Conservation (phyloP, 2,329 filamentous ascomycete genomes). For the Alternaria hordeiaustralica region DNA sequence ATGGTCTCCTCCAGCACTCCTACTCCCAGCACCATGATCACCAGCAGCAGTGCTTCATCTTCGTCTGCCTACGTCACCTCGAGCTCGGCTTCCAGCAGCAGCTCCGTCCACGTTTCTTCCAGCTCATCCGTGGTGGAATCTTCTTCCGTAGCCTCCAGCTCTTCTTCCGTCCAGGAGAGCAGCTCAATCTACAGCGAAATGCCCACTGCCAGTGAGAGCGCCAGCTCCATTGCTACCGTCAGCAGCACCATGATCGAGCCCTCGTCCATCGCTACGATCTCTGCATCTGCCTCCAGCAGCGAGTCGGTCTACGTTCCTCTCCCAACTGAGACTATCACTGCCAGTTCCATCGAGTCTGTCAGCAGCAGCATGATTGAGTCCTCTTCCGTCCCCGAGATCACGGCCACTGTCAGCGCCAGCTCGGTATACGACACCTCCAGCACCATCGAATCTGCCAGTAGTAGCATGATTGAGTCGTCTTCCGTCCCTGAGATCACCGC, state of each 20-base stretch:
- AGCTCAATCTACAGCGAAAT: slow-evolving; percentile 6
- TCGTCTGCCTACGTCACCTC: slow-evolving; percentile 6
- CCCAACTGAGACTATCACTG: background rate
- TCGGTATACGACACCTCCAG: background rate
- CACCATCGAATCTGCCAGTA: background rate
- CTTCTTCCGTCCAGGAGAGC: background rate
- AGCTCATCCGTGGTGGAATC: background rate
- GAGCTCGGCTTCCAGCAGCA: background rate
- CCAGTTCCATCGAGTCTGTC: background rate
- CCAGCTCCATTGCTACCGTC: background rate
- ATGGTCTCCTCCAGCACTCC: background rate
- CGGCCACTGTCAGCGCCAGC: background rate
- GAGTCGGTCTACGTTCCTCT: background rate
- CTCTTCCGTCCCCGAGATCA: background rate
- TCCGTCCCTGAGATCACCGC: background rate
- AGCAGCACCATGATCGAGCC: slow-evolving; percentile 6
- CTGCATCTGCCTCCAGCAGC: background rate
- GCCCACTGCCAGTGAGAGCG: background rate
- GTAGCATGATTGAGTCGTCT: background rate
- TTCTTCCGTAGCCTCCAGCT: slow-evolving; percentile 1
- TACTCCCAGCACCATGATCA: background rate
- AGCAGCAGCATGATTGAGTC: background rate
- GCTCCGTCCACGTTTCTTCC: background rate
- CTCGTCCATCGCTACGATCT: background rate
- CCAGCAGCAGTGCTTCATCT: slow-evolving; percentile 1